Base-by-base conservation (phyloP, 257 asterid genomes). In the Nicotiana knightiana region DNA sequence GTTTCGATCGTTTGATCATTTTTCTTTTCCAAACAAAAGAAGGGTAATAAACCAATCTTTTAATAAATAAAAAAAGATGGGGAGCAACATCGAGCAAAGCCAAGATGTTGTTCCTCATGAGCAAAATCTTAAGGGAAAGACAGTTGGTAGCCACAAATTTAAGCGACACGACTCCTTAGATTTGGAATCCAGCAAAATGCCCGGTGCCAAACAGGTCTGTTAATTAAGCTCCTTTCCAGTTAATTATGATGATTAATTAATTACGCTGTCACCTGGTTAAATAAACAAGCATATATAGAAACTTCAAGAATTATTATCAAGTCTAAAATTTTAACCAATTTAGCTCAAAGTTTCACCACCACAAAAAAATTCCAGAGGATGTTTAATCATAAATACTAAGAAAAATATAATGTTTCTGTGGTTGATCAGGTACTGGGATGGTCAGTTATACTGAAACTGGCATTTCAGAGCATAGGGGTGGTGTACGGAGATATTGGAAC, bases 401-500 rank as follows among this genome's bases (percentile, higher is more conserved):
- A 32, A 32, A 3, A 32, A 32, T 32, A 32, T 32, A 32, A 32
- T 32, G 33, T 12, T 64, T 39, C 3, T 70, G 35, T 70, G 33
- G 58, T 39, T 70, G 78, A 70, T 2, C 59, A 71, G 78, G 21
- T 21, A 11, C 6, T 39, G 37, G 61, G 59, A 43, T 2, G 7
- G 78, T 21, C 78, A 0, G 37, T 71, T 21, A 9, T 71, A 5
- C 1, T 90, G 17, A 0, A 89, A 5, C 77, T 93, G 82, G 91
- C 91, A 9, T 86, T 71, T 30, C 88, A 86, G 68, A 37, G 87
- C 64, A 71, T 84, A 4, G 89, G 88, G 21, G 89, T 88, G 24
- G 89, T 88, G 48, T 88, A 88, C 33, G 89, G 91, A 6, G 90
- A 87, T 65, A 79, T 88, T 46, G 89, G 86, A 10, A 88, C 89